Evolutionary conservation across 208 protist species (phyloP).

Genomic region (Angomonas deanei): DNA sequence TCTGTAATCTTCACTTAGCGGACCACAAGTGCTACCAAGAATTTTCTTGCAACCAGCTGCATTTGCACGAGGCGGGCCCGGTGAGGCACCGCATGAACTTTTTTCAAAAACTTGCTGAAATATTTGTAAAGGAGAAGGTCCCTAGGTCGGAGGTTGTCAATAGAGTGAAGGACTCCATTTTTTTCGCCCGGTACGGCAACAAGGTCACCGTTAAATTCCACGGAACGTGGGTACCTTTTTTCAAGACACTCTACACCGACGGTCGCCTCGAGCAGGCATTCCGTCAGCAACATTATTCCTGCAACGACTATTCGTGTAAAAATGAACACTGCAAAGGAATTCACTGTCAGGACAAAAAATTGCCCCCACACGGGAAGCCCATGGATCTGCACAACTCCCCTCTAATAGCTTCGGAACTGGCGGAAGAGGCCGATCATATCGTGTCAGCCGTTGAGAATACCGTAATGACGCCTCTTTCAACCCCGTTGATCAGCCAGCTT

Average conservation of each 20-base stretch:
- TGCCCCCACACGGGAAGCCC: slow-evolving; percentile 45
- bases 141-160: slow-evolving; percentile 43
- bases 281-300: slow-evolving; percentile 51
- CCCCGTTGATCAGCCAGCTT: slow-evolving; percentile 26
- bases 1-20: slow-evolving; percentile 84
- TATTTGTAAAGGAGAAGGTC: slow-evolving; percentile 59
- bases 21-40: slow-evolving; percentile 88
- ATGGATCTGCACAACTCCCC: slow-evolving; percentile 72
- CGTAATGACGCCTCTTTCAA: slow-evolving; percentile 19
- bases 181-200: slow-evolving; percentile 84
- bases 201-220: slow-evolving; percentile 81
- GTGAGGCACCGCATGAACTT: slow-evolving; percentile 77
- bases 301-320: slow-evolving; percentile 42
- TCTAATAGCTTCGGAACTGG: slow-evolving; percentile 39
- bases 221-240: slow-evolving; percentile 81
- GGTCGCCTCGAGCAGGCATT: slow-evolving; percentile 80
- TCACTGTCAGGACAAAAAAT: slow-evolving; percentile 66
- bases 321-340: slow-evolving; percentile 79
- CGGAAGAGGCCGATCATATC: slow-evolving; percentile 64
- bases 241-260: slow-evolving; percentile 84
- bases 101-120: slow-evolving; percentile 58
- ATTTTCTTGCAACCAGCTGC: slow-evolving; percentile 84
- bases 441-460: slow-evolving; percentile 30
- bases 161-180: slow-evolving; percentile 80
- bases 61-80: slow-evolving; percentile 73